Conservation (phyloP, 768 basidiomycete genomes). For the Lentinula sp. region DNA sequence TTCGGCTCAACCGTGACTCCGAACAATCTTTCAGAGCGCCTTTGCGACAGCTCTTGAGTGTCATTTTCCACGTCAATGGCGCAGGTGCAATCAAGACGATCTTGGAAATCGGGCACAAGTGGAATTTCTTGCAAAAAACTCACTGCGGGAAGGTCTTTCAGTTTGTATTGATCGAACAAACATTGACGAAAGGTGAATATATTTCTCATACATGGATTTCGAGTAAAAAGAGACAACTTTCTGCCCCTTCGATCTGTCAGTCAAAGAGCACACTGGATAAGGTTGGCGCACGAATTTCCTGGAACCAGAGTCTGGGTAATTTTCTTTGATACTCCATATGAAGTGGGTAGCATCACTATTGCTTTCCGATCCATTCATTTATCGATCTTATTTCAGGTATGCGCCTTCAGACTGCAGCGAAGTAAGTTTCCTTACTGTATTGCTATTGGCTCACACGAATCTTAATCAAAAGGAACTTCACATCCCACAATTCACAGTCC, state of each 20-base stretch:
- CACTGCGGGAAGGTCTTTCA: slow-evolving; percentile 55
- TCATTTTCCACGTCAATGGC: slow-evolving; percentile 49
- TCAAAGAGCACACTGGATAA: slow-evolving; percentile 70
- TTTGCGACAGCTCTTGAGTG: slow-evolving; percentile 68
- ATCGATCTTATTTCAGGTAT: slow-evolving; percentile 36
- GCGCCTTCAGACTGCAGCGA: slow-evolving; percentile 50
- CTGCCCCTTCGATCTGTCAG: slow-evolving; percentile 24
- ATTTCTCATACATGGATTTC: no score
- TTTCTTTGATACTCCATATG: slow-evolving; percentile 72
- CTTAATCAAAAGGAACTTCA: slow-evolving; percentile 41
- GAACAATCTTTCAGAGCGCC: slow-evolving; percentile 39
- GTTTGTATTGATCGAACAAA: slow-evolving; percentile 79
- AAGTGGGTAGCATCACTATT: slow-evolving; percentile 37
- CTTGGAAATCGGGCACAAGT: slow-evolving; percentile 64
- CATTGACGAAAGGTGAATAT: slow-evolving; percentile 58
- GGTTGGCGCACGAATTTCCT: slow-evolving; percentile 63
- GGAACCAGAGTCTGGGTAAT: slow-evolving; percentile 64
- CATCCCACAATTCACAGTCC: slow-evolving; percentile 74
- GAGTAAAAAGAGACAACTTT: no score
- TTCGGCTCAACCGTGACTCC: slow-evolving; percentile 1
- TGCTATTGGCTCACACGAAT: not conserved
- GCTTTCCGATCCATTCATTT: not conserved
- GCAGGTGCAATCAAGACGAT: slow-evolving; percentile 77
- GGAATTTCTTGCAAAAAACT: slow-evolving; percentile 48
- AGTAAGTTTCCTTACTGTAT: slow-evolving; percentile 35